Evolutionary conservation across 257 asterid genomes (phyloP).

Genomic region (Haberlea rhodopensis): DNA sequence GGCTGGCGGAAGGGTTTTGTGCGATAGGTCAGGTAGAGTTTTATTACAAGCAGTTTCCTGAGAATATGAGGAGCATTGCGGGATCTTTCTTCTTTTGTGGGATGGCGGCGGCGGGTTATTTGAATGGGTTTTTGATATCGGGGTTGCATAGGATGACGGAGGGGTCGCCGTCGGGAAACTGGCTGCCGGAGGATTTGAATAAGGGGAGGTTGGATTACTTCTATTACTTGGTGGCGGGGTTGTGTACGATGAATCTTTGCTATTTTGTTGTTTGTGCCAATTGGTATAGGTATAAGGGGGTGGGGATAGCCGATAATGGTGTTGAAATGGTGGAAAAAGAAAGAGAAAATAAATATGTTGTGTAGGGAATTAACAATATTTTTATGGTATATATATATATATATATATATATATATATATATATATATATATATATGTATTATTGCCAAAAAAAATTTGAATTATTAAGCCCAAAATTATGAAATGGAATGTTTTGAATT

Average conservation of each 20-base stretch:
- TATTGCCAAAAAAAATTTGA: too few relatives aligned
- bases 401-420: too few relatives aligned
- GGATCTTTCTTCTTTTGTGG: slow-evolving; percentile 66
- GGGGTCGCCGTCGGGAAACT: slow-evolving; percentile 57
- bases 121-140: slow-evolving; percentile 53
- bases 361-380: background rate
- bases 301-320: slow-evolving; percentile 25
- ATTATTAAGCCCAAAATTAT: too few relatives aligned
- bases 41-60: slow-evolving; percentile 84
- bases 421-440: too few relatives aligned
- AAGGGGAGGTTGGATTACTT: slow-evolving; percentile 77
- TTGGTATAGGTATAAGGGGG: slow-evolving; percentile 87
- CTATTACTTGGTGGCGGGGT: slow-evolving; percentile 50
- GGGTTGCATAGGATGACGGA: slow-evolving; percentile 52
- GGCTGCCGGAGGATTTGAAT: slow-evolving; percentile 90
- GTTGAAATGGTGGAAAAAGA: slow-evolving; percentile 44
- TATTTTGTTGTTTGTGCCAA: slow-evolving; percentile 61
- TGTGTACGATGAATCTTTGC: slow-evolving; percentile 46
- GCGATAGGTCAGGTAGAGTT: slow-evolving; percentile 81
- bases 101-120: slow-evolving; percentile 58
- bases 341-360: slow-evolving; percentile 18
- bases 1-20: slow-evolving; percentile 71
- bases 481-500: too few relatives aligned
- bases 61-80: slow-evolving; percentile 89
- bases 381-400: too few relatives aligned